A percentile compares a stretch with the other conserved stretches of the same genome.
phyloP scores from a whole-genome alignment of 768 basidiomycete genomes.

The Termitomyces sp. region DNA sequence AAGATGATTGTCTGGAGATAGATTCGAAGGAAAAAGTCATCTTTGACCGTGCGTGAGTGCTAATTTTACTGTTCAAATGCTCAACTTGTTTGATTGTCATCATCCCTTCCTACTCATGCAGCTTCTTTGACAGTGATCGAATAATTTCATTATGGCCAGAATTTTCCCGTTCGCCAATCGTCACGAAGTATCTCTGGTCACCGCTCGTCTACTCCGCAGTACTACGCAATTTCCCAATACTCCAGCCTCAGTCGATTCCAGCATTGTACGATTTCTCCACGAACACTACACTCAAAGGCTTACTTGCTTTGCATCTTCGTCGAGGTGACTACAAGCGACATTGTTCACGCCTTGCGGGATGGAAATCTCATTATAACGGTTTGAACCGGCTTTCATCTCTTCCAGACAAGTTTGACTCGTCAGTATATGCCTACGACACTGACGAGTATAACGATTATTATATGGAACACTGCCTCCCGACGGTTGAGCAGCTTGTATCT shows the following conservation, averaged over 20 bases:
- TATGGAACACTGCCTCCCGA: slow-evolving; percentile 31
- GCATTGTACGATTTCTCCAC: slow-evolving; percentile 14
- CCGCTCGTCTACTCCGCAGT: slow-evolving; percentile 48
- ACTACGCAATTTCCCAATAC: slow-evolving; percentile 38
- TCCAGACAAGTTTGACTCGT: slow-evolving; percentile 34
- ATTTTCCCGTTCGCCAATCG: slow-evolving; percentile 39
- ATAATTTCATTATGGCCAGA: slow-evolving; percentile 39
- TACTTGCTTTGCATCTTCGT: slow-evolving; percentile 50
- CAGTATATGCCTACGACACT: slow-evolving; percentile 12
- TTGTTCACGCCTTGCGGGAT: slow-evolving; percentile 42
- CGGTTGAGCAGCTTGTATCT: slow-evolving; percentile 29
- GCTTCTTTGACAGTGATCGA: slow-evolving; percentile 42
- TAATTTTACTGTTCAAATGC: not conserved
- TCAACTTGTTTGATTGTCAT: not conserved
- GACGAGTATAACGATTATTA: slow-evolving; percentile 24
- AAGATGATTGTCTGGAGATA: slow-evolving; percentile 38
- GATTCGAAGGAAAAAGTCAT: slow-evolving; percentile 32
- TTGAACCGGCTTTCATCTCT: slow-evolving; percentile 38
- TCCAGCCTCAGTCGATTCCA: slow-evolving; percentile 27
- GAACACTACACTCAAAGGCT: slow-evolving; percentile 27
- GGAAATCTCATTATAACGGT: slow-evolving; percentile 42
- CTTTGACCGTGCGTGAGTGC: slow-evolving; percentile 44
- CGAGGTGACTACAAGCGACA: slow-evolving; percentile 54
- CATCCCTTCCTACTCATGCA: slow-evolving; percentile 40
- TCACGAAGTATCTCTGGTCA: slow-evolving; percentile 57